Evolutionary conservation across 1,139 yeast species (phyloP), one percentile per base, ranked within the genome.

Genomic region (Yamadazyma oceani): DNA sequence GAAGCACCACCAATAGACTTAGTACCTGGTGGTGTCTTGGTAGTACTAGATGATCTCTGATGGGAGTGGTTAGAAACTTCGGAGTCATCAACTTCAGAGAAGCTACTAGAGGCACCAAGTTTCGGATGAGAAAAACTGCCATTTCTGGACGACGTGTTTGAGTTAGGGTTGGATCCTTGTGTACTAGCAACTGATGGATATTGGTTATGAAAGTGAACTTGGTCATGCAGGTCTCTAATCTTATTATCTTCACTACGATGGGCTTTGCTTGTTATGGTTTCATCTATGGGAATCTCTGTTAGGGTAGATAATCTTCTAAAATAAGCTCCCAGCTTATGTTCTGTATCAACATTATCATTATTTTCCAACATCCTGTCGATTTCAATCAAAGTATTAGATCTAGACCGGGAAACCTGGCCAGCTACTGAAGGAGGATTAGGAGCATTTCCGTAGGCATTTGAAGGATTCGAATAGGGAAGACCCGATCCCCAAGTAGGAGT

Each of bases 251-350:
- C 17, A 11, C 5, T 26, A 11, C 10, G 10, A 9, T 25, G 4
- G 17, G 19, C 7, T n/a, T 17, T 16, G 30, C n/a, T 15, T 5
- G 19, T 22, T n/a, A 41, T 10, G 13, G 33, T 39, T 31, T 65
- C 73, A 40, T 64, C 71, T 5, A 44, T 48, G n/a, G 74, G 74
- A 38, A 67, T 72, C 48, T 82, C 92, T 17, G 82, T 85, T 23
- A 85, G 59, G 0, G 85, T 80, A 1, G 92, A 82, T 34, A 85
- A 60, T 42, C 94, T 69, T 48, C 85, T 70, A 54, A 84, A 83
- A 53, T 83, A 84, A 26, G 87, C 89, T 12, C 81, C 80, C 37
- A 79, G 75, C 54, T 73, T 74, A 43, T 66, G 72, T 43, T 73
- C 77, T 7, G 69, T 59, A 46, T 64, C 73, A 9, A 63, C 72